phyloP scores from a whole-genome alignment of 164 flowering plant genomes.

The Nymphaea thermarum region DNA sequence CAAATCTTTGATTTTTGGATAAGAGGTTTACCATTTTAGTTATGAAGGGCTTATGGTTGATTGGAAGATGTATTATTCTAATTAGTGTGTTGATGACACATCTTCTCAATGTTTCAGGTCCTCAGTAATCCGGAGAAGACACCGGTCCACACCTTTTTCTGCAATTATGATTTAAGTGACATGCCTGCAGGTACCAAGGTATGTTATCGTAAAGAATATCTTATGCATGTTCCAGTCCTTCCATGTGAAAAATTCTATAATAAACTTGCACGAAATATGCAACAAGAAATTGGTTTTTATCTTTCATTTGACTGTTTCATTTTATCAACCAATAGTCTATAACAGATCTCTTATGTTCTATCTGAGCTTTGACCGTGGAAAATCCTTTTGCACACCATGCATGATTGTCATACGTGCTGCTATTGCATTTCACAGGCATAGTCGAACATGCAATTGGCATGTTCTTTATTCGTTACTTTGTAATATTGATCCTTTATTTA shows the following conservation, averaged over 20 bases:
- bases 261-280: too few relatives aligned
- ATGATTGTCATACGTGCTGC: background rate
- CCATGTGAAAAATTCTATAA: too few relatives aligned
- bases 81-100: background rate
- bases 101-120: constrained; percentile 34
- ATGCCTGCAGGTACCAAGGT: constrained; percentile 98
- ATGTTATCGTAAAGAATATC: background rate
- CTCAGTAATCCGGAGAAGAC: constrained; percentile 95
- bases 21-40: background rate
- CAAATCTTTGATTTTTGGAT: too few relatives aligned
- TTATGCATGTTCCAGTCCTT: too few relatives aligned
- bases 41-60: background rate
- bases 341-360: too few relatives aligned
- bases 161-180: constrained; percentile 88
- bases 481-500: too few relatives aligned
- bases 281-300: too few relatives aligned
- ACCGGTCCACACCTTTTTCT: constrained; percentile 86
- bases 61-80: background rate
- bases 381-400: background rate
- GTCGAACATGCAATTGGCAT: background rate
- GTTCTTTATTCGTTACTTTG: too few relatives aligned
- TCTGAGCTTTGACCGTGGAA: background rate
- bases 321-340: background rate
- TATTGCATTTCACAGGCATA: background rate
- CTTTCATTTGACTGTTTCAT: too few relatives aligned